Evolutionary conservation across 129 eudicot genomes (phyloP).

Genomic region (Saposhnikovia divaricata): DNA sequence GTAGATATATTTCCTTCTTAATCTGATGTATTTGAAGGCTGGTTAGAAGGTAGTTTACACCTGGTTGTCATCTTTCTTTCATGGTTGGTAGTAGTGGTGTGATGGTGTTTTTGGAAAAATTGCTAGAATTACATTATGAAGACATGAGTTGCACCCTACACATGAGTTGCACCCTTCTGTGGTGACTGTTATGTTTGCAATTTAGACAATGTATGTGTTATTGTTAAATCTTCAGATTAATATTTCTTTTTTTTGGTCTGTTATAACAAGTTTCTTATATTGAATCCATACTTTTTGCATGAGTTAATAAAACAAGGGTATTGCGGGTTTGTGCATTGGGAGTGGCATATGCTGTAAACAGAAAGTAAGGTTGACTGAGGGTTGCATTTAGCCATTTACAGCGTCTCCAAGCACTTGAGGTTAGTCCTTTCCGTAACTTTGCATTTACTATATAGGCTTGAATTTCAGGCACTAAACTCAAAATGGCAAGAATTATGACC

Average conservation of each 20-base stretch:
- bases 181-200: background rate
- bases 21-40: background rate
- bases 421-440: background rate
- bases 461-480: background rate
- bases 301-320: background rate
- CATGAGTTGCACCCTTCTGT: background rate
- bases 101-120: background rate
- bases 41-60: background rate
- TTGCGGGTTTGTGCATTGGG: background rate
- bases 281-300: background rate
- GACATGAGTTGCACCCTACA: background rate
- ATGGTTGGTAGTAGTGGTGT: background rate
- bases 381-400: background rate
- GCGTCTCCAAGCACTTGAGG: background rate
- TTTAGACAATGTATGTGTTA: background rate
- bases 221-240: background rate
- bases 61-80: background rate
- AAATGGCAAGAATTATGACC: constrained; percentile 3
- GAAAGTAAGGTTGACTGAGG: background rate
- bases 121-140: background rate
- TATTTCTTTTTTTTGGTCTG: background rate
- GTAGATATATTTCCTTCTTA: background rate
- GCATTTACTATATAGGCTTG: background rate
- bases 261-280: background rate
- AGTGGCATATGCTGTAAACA: background rate